Base-by-base conservation (phyloP, 768 basidiomycete genomes). In the Hydnomerulius pinastri region DNA sequence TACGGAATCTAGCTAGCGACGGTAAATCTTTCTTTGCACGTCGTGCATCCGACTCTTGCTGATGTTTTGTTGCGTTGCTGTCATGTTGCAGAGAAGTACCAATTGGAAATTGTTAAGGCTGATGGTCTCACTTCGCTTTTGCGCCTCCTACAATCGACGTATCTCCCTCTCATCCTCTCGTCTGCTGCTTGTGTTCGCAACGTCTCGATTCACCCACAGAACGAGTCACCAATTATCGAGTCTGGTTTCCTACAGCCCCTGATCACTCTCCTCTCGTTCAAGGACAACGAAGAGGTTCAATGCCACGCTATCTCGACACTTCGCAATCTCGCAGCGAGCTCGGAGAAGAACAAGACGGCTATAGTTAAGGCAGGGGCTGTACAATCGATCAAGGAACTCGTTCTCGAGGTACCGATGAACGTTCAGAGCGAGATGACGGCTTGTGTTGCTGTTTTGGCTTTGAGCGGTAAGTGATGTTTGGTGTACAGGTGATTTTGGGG, bases 351-450 rank as follows among this genome's bases (percentile, higher is more conserved):
- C 76, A 99, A 98, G 76, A 82, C 90, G 32, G 93, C 95, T 7
- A 98, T 99, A 49, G 95, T 99, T 45, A 90, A 97, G 67, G 96
- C 97, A 5, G 97, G 97, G 4, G 97, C 97, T 15, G 87, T 98
- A 4, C 91, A 93, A 64, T 86, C 91, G 37, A 99, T 99, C 73
- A 97, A 97, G 72, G 93, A 98, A 62, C 77, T 99, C 15, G 94
- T 99, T 2, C 75, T 99, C 11, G 89, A 89, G 61, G 96, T 98
- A 1, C 94, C 97, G 4, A 84, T 97, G 75, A 90, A 89, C 54
- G 97, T 99, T 10, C 97, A 99, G 73, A 96, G 93, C 63, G 97
- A 98, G 73, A 99, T 99, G 97, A 99, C 97, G 36, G 97, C 97
- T 6, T 98, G 96, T 60, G 89, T 98, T 37, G 97, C 97, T 15